Base-by-base conservation (phyloP, 2,329 filamentous ascomycete species). In the Fusarium algeriense region DNA sequence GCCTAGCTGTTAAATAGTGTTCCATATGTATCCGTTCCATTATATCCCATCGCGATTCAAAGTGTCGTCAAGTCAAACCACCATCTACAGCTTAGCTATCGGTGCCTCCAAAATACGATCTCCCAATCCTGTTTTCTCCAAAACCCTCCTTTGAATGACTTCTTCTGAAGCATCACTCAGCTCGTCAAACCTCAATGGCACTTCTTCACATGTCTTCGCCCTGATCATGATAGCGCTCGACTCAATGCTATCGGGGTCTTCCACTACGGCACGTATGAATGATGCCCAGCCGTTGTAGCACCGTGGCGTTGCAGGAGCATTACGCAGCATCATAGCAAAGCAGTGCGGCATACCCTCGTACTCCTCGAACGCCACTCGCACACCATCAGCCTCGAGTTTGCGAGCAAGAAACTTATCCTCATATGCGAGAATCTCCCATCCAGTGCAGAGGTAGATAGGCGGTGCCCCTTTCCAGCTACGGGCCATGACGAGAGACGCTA, bases 331-430 rank as follows among this genome's bases (percentile, higher is more conserved):
- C 69, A 89, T 75, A 1, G 86, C 88, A 76, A 93, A 95, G 73
- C 88, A 89, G 80, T 95, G 93, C 58, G 93, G 92, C 93, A 95
- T 95, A 6, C 89, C 91, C 78, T 94, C 90, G 77, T 90, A 96
- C 80, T 93, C 88, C 77, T 93, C 89, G 75, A 90, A 92, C 6
- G 88, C 84, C 0, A 95, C 87, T 1, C 75, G 76, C 1, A 91
- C 90, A 8, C 88, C 89, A 48, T 92, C 87, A 11, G 75, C 70
- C 19, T 83, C 83, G 14, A 92, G 83, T 41, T 85, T 84, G 43
- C 82, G 80, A 0, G 90, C 91, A 4, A 93, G 77, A 56, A 88
- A 88, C 69, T 85, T 85, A 65, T 85, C 86, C 78, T 94, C 92
- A 78, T 93, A 92, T 2, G 87, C 83, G 13, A 95, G 83, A 73